A percentile compares a stretch with the other conserved stretches of the same genome.
phyloP scores from a whole-genome alignment of 768 basidiomycete genomes.

The Mycena amicta region DNA sequence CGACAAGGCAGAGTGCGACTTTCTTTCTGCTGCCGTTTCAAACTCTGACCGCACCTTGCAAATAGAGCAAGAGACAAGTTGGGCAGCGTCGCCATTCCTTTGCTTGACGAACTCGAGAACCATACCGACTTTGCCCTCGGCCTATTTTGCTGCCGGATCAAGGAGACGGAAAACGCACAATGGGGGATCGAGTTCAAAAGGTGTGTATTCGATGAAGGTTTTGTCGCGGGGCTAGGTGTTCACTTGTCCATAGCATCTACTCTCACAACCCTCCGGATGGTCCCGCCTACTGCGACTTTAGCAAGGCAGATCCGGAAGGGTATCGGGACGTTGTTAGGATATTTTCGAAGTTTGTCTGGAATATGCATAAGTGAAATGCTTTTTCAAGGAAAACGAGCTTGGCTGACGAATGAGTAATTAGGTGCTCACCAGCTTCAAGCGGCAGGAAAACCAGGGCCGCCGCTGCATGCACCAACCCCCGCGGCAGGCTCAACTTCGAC shows the following conservation, averaged over 20 bases:
- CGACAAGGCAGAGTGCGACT: background rate
- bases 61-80: background rate
- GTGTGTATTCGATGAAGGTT: too few relatives aligned
- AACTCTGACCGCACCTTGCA: too few relatives aligned
- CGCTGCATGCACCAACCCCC: background rate
- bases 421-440: background rate
- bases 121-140: too few relatives aligned
- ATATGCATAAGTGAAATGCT: too few relatives aligned
- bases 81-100: background rate
- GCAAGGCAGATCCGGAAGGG: background rate
- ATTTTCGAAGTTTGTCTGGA: too few relatives aligned
- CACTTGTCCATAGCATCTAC: background rate
- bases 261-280: background rate
- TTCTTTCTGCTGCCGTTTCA: too few relatives aligned
- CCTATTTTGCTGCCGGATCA: background rate
- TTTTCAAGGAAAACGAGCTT: too few relatives aligned
- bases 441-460: background rate
- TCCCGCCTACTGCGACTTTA: too few relatives aligned
- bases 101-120: too few relatives aligned
- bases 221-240: too few relatives aligned
- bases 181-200: background rate
- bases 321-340: background rate
- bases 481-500: too few relatives aligned
- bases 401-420: too few relatives aligned
- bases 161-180: background rate